Base-by-base conservation (phyloP, 495 filamentous ascomycete species). In the Terfezia claveryi region DNA sequence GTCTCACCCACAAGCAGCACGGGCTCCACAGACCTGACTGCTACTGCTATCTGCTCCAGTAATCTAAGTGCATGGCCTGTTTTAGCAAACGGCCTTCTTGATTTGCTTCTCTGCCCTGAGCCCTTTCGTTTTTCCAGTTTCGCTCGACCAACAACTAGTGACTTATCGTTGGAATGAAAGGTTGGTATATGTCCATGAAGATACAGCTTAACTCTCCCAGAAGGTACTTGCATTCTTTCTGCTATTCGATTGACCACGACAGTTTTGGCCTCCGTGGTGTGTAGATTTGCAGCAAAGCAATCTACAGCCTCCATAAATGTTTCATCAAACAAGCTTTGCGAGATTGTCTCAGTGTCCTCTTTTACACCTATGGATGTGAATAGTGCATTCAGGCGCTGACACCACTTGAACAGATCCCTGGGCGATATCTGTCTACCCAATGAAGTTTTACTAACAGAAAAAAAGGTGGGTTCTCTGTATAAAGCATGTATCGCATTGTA, bases 1-100 rank as follows among this genome's bases (percentile, higher is more conserved):
- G 92, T 99, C 69, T 99, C 92, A 58, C 92, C 92, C 38, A 99
- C 91, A 52, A 99, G 77, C 32, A 99, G 69, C 9, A 93, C 76
- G 2, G 92, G 91, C 63, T 99, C 92, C 4, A 78, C 75, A 66
- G 87, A 79, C 55, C 82, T 77, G 12, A 95, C 76, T 1, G 87
- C 80, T 36, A 82, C 80, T 6, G 82, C 80, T 56, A 94, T 81
- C 65, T 89, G 84, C 63, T 99, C 91, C 58, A 96, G 69, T 10
- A 85, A 66, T 54, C 80, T 70, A 52, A 76, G 73, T 0, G 81
- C 82, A 62, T 85, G 81, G 23, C 70, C 74, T n/a, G 82, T 87
- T 14, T 74, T 80, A 16, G 85, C 82, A 58, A 88, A 88, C 0
- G 80, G 78, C 52, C 74, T 68, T 37, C 57, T 61, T 56, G 70